Conservation (phyloP, 768 basidiomycete genomes). For the Collybia nuda region DNA sequence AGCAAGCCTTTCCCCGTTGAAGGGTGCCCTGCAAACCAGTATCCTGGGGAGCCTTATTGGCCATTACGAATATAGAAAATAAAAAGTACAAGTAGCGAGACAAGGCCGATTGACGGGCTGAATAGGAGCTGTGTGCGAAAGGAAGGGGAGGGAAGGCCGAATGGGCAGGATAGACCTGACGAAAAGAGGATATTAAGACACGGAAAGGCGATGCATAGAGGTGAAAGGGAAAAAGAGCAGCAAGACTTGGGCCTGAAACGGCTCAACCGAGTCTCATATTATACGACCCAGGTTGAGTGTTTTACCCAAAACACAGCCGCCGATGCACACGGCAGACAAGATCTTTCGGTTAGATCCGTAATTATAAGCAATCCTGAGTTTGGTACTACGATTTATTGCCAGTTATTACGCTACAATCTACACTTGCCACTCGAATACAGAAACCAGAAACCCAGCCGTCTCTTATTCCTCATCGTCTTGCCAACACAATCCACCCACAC, state of each 20-base stretch:
- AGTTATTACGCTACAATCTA: too few relatives aligned
- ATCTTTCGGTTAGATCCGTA: not conserved
- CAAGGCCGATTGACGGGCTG: slow-evolving; percentile 15
- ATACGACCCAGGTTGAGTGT: slow-evolving; percentile 10
- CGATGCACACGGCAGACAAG: not conserved
- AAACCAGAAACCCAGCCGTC: too few relatives aligned
- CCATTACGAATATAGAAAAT: slow-evolving; percentile 41
- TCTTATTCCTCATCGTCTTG: not conserved
- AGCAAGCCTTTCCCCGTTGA: slow-evolving; percentile 70
- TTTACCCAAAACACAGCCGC: slow-evolving; percentile 6
- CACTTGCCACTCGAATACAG: too few relatives aligned
- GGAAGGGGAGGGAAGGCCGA: slow-evolving; percentile 29
- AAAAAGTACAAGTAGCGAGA: slow-evolving; percentile 28
- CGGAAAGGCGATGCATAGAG: slow-evolving; percentile 24
- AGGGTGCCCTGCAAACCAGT: slow-evolving; percentile 41
- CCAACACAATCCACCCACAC: not conserved
- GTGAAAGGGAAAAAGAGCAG: slow-evolving; percentile 16
- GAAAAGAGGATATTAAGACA: slow-evolving; percentile 21
- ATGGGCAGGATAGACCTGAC: slow-evolving; percentile 19
- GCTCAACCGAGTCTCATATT: slow-evolving; percentile 14
- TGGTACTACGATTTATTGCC: too few relatives aligned
- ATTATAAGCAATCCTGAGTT: too few relatives aligned
- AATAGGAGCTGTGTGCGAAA: slow-evolving; percentile 22
- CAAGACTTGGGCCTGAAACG: slow-evolving; percentile 12
- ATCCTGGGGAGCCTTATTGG: slow-evolving; percentile 43